Percentiles rank a stretch among this genome's conserved stretches.
phyloP scores from a whole-genome alignment of 2,329 filamentous ascomycete species.

The Diaporthe velutina region DNA sequence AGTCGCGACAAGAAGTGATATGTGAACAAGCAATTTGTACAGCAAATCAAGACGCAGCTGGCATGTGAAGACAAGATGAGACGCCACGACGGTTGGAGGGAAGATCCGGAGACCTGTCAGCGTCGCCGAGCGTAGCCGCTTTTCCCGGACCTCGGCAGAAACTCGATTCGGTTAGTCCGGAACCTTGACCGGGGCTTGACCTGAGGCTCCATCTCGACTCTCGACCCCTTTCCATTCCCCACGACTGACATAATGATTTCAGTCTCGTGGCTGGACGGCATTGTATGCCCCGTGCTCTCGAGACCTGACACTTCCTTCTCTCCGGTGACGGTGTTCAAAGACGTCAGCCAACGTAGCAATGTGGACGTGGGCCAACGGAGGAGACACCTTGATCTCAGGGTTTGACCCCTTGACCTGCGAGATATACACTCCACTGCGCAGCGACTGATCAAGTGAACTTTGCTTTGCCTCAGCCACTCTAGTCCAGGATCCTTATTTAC shows the following conservation, averaged over 20 bases:
- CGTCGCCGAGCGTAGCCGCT: slow-evolving; percentile 26
- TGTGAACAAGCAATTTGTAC: background rate
- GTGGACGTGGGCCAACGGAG: background rate
- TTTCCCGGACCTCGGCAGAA: slow-evolving; percentile 31
- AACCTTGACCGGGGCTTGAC: background rate
- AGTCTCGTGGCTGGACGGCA: background rate
- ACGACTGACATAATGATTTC: slow-evolving; percentile 5
- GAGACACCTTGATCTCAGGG: background rate
- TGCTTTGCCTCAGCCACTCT: background rate
- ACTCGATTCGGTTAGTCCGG: slow-evolving; percentile 1
- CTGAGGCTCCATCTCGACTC: slow-evolving; percentile 15
- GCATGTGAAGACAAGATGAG: slow-evolving; percentile 24
- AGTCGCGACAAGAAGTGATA: background rate
- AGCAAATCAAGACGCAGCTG: background rate
- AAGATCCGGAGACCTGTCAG: slow-evolving; percentile 16
- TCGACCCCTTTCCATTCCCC: slow-evolving; percentile 4
- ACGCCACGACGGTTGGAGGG: background rate
- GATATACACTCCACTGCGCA: background rate
- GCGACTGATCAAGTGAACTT: background rate
- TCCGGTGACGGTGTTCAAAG: background rate
- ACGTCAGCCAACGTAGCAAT: background rate
- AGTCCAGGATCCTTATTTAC: background rate
- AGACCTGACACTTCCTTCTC: background rate
- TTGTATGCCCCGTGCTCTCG: background rate
- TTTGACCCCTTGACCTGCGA: background rate